Evolutionary conservation across 441 rosid genomes (phyloP).

Genomic region (Gossypium trilobum): DNA sequence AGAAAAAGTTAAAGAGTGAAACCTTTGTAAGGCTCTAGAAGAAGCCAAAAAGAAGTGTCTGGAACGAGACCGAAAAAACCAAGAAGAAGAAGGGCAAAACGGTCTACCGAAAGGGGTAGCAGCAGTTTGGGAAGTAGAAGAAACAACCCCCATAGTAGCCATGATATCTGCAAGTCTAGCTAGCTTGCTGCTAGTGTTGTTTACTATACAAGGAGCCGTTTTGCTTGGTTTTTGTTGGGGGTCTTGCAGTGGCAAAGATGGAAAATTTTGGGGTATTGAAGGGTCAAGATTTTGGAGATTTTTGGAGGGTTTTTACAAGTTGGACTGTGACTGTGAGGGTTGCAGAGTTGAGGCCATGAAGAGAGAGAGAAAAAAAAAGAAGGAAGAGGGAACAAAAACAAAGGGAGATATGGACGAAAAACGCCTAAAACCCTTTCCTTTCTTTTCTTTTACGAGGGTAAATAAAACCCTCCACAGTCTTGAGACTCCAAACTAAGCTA

Average conservation of each 20-base stretch:
- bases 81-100: constrained; percentile 33
- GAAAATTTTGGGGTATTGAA: constrained; percentile 17
- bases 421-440: constrained; percentile 24
- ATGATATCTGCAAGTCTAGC: constrained; percentile 33
- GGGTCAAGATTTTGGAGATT: not conserved
- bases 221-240: constrained; percentile 17
- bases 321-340: constrained; percentile 15
- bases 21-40: constrained; percentile 40
- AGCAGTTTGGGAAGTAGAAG: constrained; percentile 35
- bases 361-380: not conserved
- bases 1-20: not conserved
- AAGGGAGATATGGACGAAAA: not conserved
- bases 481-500: not conserved
- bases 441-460: not conserved
- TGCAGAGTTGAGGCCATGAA: constrained; percentile 19
- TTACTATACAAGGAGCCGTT: constrained; percentile 30
- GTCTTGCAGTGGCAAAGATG: constrained; percentile 11
- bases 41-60: constrained; percentile 24
- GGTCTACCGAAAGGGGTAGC: constrained; percentile 33
- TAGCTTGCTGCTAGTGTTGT: constrained; percentile 31
- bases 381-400: not conserved
- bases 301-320: constrained; percentile 7
- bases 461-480: constrained; percentile 4
- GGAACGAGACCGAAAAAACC: constrained; percentile 29
- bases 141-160: constrained; percentile 59